These are phyloP conservation scores for Syzygium aromaticum DNA, from an alignment of 345 rosid species.

Conservation along the genomic window DNA sequence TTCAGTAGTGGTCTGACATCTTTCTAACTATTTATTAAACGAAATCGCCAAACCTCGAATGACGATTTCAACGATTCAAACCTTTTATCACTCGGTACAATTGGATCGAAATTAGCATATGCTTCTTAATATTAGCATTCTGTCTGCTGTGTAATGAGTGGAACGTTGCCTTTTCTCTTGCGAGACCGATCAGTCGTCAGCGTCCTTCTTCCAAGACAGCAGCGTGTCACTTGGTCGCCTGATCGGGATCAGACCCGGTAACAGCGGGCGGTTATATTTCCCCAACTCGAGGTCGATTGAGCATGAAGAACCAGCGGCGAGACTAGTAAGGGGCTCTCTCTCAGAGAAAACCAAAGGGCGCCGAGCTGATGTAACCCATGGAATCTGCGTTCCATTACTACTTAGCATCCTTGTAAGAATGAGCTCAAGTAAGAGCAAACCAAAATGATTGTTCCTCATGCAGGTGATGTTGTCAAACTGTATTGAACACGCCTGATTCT, in stretches of 20 bases:
- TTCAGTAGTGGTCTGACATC: neutral
- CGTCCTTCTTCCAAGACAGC: constrained; percentile 44
- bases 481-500: neutral
- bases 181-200: constrained; percentile 27
- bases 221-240: constrained; percentile 39
- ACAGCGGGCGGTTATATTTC: constrained; percentile 21
- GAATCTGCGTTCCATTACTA: constrained; percentile 43
- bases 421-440: constrained; percentile 27
- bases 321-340: neutral
- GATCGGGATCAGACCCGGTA: constrained; percentile 27
- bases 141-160: neutral
- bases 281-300: constrained; percentile 5
- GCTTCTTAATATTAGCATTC: neutral
- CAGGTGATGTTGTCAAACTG: neutral
- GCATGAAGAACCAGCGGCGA: constrained; percentile 2
- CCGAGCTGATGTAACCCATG: constrained; percentile 11
- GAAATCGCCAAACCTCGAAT: neutral
- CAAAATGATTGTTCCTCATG: neutral
- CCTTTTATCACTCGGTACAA: neutral
- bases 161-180: neutral
- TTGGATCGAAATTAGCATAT: neutral
- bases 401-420: constrained; percentile 24
- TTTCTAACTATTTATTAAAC: neutral
- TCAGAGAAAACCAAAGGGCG: constrained; percentile 1
- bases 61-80: neutral